Conservation (phyloP, 768 basidiomycete genomes). For the Mycena leptocephala region DNA sequence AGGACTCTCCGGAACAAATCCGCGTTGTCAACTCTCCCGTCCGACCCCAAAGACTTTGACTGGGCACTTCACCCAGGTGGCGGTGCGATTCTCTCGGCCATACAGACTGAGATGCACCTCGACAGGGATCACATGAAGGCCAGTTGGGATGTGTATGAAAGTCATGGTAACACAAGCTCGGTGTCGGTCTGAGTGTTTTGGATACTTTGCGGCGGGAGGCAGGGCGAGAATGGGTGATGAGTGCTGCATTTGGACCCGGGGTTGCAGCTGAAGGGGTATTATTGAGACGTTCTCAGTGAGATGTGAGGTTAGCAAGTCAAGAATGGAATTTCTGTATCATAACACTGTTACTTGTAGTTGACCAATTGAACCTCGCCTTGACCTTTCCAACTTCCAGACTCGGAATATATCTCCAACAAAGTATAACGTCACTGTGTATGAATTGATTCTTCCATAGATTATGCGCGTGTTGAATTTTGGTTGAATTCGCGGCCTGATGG, state of each 20-base stretch:
- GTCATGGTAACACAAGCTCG: conserved; percentile 31
- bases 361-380: too few species aligned
- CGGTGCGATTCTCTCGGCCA: not conserved
- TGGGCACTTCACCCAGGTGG: conserved; percentile 29
- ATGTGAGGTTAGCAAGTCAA: too few species aligned
- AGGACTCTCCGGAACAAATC: not conserved
- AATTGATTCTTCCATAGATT: too few species aligned
- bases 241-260: conserved; percentile 25
- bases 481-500: too few species aligned
- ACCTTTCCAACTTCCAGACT: too few species aligned
- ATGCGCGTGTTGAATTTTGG: too few species aligned
- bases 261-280: conserved; percentile 9
- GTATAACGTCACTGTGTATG: too few species aligned
- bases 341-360: not conserved
- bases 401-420: too few species aligned
- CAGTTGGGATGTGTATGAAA: conserved; percentile 31
- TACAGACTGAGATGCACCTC: not conserved
- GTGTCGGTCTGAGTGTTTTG: conserved; percentile 19
- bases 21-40: not conserved
- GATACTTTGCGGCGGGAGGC: not conserved
- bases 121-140: conserved; percentile 15
- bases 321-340: not conserved
- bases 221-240: conserved; percentile 28
- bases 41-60: conserved; percentile 20
- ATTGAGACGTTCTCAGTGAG: not conserved